Conservation (phyloP, 139 green algal genomes). For the Coelastrella sp. region DNA sequence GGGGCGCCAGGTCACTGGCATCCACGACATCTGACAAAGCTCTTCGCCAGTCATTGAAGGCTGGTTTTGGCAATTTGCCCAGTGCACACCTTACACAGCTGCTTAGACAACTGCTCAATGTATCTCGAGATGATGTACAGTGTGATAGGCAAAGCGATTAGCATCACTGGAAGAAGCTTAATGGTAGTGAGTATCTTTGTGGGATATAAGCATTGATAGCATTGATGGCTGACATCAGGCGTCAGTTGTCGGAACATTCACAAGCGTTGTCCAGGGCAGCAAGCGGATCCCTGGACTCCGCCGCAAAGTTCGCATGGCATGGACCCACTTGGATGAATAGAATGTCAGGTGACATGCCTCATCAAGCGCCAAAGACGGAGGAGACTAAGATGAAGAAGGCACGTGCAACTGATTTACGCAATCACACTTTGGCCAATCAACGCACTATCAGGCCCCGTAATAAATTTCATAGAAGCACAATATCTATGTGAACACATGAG, state of each 20-base stretch:
- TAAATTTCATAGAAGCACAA: neutral
- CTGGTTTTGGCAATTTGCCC: no score
- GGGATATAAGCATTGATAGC: neutral
- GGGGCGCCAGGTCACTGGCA: no score
- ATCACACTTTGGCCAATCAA: neutral
- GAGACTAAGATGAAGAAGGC: slow-evolving; percentile 33
- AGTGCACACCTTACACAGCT: neutral
- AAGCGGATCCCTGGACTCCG: neutral
- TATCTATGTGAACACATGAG: neutral
- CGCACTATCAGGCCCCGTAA: neutral
- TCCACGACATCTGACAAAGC: no score
- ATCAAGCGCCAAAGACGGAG: neutral
- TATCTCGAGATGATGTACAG: no score
- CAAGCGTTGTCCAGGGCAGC: neutral
- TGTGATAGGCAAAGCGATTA: no score
- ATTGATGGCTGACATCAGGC: neutral
- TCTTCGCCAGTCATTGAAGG: no score
- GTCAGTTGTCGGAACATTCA: neutral
- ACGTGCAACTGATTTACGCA: neutral
- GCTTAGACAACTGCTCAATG: neutral
- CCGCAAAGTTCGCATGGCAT: neutral
- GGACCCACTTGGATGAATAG: slow-evolving; percentile 20
- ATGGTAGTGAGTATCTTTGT: neutral
- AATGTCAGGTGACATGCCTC: slow-evolving; percentile 7
- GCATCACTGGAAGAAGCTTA: no score